phyloP scores from a whole-genome alignment of 768 basidiomycete species.

The Leccinum variicolor region DNA sequence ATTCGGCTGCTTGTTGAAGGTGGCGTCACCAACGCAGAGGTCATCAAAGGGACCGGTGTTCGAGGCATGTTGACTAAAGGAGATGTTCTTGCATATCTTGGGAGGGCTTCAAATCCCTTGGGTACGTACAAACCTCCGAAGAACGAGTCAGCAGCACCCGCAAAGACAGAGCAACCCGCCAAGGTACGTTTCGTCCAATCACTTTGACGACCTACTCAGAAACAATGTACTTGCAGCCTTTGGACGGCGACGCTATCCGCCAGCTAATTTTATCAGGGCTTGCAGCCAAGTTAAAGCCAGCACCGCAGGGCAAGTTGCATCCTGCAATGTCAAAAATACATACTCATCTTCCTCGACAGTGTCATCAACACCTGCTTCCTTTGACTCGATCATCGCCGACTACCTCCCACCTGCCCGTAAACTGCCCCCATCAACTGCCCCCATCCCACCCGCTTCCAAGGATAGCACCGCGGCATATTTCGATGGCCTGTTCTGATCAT shows the following conservation, averaged over 20 bases:
- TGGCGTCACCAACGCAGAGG: conserved; percentile 51
- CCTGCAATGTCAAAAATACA: background rate
- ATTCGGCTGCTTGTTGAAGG: conserved; percentile 66
- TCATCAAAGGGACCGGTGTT: conserved; percentile 85
- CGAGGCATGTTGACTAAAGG: conserved; percentile 96
- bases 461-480: conserved; percentile 36
- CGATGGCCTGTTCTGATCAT: conserved; percentile 37
- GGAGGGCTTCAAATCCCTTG: conserved; percentile 72
- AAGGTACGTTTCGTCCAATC: conserved; percentile 32
- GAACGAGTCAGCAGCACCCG: conserved; percentile 23
- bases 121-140: conserved; percentile 64
- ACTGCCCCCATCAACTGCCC: conserved; percentile 7
- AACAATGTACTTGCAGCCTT: conserved; percentile 31
- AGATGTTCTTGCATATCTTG: conserved; percentile 84
- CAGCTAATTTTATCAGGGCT: conserved; percentile 58
- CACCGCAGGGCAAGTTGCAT: conserved; percentile 38
- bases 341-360: conserved; percentile 29
- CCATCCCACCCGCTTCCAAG: conserved; percentile 15
- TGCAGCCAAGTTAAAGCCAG: conserved; percentile 54
- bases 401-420: conserved; percentile 50
- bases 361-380: conserved; percentile 45
- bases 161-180: conserved; percentile 34
- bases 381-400: conserved; percentile 73
- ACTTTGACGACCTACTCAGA: background rate
- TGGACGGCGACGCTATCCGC: conserved; percentile 66